These are phyloP conservation scores for Amanita thiersii DNA, from an alignment of 768 basidiomycete species.

Conservation along the genomic window DNA sequence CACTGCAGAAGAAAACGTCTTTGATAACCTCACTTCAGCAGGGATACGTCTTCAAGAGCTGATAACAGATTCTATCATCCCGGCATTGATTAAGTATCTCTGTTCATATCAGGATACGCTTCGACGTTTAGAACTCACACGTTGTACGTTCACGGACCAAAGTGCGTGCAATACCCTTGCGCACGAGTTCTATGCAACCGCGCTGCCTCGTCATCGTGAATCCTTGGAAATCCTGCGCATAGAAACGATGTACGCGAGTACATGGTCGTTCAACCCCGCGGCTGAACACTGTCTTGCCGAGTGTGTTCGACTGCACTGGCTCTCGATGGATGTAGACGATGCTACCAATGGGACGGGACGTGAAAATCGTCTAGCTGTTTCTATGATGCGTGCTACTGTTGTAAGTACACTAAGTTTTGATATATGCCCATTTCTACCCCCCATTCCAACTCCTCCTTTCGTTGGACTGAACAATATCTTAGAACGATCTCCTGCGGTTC, in stretches of 20 bases:
- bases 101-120: not conserved
- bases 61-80: not conserved
- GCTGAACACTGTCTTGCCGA: not conserved
- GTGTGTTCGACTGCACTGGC: not conserved
- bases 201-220: not conserved
- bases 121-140: not conserved
- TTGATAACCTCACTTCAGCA: not conserved
- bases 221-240: not conserved
- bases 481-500: too few species aligned
- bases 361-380: not conserved
- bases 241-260: not conserved
- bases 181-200: not conserved
- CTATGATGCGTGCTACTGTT: not conserved
- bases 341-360: not conserved
- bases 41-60: not conserved
- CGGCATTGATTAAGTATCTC: not conserved
- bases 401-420: too few species aligned
- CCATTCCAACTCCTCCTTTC: not conserved
- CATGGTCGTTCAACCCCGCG: not conserved
- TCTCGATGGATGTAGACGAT: not conserved
- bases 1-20: not conserved
- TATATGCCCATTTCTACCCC: too few species aligned
- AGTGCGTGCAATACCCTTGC: not conserved
- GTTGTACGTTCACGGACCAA: not conserved
- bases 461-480: too few species aligned